These are phyloP conservation scores for Amylostereum areolatum DNA, from an alignment of 1,284 basidiomycete species.

Conservation along the genomic window DNA sequence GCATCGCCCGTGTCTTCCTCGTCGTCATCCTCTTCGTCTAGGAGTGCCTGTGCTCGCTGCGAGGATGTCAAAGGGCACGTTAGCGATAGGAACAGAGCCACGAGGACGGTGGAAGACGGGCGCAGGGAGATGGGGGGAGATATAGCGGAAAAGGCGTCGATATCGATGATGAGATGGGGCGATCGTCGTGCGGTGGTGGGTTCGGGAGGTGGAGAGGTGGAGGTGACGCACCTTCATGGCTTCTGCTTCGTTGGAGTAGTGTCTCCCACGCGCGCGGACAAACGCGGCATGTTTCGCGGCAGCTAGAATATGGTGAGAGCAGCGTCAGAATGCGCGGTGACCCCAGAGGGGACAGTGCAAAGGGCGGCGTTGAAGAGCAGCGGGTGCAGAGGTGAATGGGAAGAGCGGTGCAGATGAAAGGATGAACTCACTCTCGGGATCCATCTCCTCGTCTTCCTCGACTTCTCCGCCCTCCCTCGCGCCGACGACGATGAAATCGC, in stretches of 20 bases:
- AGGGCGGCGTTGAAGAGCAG: neutral
- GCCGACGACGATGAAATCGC: slow-evolving; percentile 39
- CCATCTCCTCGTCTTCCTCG: slow-evolving; percentile 75
- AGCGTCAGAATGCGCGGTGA: slow-evolving; percentile 3
- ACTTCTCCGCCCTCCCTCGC: slow-evolving; percentile 39
- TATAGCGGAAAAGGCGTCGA: no score
- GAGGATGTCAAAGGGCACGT: neutral
- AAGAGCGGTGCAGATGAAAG: neutral
- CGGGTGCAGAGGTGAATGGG: slow-evolving; percentile 3
- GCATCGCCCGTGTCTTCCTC: slow-evolving; percentile 15
- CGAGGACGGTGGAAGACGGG: no score
- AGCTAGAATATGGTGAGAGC: slow-evolving; percentile 42
- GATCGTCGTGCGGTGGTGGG: slow-evolving; percentile 2
- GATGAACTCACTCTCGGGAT: slow-evolving; percentile 66
- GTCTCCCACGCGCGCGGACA: slow-evolving; percentile 73
- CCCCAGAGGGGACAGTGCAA: neutral
- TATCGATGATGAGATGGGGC: no score
- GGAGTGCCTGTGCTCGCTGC: slow-evolving; percentile 59
- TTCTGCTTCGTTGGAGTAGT: slow-evolving; percentile 90
- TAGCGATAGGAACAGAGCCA: no score
- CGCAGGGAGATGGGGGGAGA: no score
- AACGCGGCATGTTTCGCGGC: slow-evolving; percentile 81
- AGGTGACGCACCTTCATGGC: slow-evolving; percentile 72
- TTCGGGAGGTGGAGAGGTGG: slow-evolving; percentile 2
- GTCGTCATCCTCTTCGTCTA: slow-evolving; percentile 67